Evolutionary conservation across 192 early-diverging fungal species (phyloP), one percentile per base, ranked within the genome.

Genomic region (Irineochytrium annulatum): DNA sequence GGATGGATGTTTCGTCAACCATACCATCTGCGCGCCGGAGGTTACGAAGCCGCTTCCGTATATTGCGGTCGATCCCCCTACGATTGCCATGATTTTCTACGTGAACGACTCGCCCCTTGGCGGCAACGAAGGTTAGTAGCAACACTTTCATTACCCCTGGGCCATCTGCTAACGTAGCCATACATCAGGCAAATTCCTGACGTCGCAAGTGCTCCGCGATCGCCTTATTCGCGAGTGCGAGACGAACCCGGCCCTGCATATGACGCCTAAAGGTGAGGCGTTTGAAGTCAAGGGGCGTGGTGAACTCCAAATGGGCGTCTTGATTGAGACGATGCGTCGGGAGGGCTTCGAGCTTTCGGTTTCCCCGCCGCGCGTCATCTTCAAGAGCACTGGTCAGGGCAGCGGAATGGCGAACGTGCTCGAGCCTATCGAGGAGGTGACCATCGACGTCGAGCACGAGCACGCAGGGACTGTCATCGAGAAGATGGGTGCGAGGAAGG

Each of bases 321-420:
- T 92, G 34, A 90, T 90, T 52, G 90, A 92, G 78, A 89, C 90
- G 5, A 92, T 92, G 90, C 80, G 90, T 29, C 84, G 90, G 24
- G 90, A 92, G 72, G 90, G 90, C 22, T 92, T 89, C 63, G 90
- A 92, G 70, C 74, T 92, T 27, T 86, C 85, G 30, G 85, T 92
- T 4, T 87, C 86, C 1, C 86, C 90, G 5, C 90, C 90, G 27
- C 79, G 83, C n/a, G 90, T 92, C 35, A 79, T 92, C 49, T 87
- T 78, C 74, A 90, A 86, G 70, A 43, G 22, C 48, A 59, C 55
- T 17, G 58, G 32, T 2, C 72, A 74, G 33, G 76, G 73, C 37
- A 75, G 77, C 8, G 57, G 65, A 26, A 77, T 82, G 30, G 75
- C 81, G 55, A 65, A 62, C 22, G 79, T 88, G 34, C 60, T 90